Evolutionary conservation across 768 basidiomycete species (phyloP).

Genomic region (Hypholoma sublateritium): DNA sequence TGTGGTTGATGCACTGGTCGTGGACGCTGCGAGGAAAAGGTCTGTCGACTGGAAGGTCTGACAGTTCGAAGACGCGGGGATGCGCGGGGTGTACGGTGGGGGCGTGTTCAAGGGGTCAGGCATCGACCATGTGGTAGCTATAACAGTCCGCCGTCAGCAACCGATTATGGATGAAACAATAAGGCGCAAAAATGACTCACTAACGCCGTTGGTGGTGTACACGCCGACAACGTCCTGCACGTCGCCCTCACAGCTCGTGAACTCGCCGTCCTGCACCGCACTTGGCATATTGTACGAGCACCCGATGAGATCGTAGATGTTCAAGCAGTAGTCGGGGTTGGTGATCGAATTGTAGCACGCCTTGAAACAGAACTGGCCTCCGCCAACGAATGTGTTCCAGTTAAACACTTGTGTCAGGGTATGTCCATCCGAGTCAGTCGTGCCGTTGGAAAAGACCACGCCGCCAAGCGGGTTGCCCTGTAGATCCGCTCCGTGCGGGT

Average conservation of each 20-base stretch:
- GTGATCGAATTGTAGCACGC: conserved; percentile 56
- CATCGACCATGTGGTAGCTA: conserved; percentile 17
- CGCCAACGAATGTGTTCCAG: conserved; percentile 76
- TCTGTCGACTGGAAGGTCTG: conserved; percentile 27
- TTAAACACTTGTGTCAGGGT: conserved; percentile 56
- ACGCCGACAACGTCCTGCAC: conserved; percentile 56
- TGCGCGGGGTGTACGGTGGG: conserved; percentile 38
- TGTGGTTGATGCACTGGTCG: not conserved
- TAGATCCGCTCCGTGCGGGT: conserved; percentile 72
- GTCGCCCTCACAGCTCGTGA: conserved; percentile 66
- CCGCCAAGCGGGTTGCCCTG: conserved; percentile 81
- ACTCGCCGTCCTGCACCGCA: conserved; percentile 51
- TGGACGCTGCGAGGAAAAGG: conserved; percentile 20
- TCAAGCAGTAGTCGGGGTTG: conserved; percentile 54
- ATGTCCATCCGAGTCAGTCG: conserved; percentile 38
- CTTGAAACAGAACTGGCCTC: conserved; percentile 62
- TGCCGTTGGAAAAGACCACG: conserved; percentile 62
- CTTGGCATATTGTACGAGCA: conserved; percentile 69
- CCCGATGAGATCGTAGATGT: conserved; percentile 71
- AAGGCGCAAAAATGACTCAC: not conserved
- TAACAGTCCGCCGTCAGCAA: not conserved
- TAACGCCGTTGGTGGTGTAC: conserved; percentile 38
- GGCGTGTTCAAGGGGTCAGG: conserved; percentile 19
- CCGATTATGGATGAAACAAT: not conserved
- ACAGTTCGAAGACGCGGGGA: conserved; percentile 42